Percentiles rank a stretch among this genome's conserved stretches.
phyloP scores from a whole-genome alignment of 306 rosid genomes.

The Delonix regia region DNA sequence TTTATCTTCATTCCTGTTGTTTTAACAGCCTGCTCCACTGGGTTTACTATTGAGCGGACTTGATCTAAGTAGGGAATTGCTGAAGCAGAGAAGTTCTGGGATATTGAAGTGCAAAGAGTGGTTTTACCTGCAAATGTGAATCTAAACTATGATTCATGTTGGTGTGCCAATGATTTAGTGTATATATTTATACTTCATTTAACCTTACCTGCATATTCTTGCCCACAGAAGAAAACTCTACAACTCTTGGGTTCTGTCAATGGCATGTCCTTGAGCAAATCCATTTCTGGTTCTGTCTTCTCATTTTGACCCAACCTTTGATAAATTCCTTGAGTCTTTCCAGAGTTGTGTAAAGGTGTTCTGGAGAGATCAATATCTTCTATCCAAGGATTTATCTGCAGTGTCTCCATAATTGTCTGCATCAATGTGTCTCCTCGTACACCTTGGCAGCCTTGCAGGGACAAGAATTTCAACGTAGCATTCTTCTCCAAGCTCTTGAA shows the following conservation, averaged over 20 bases:
- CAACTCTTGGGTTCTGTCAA: constrained; percentile 85
- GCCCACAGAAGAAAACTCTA: constrained; percentile 91
- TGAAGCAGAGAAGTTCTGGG: constrained; percentile 72
- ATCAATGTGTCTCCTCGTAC: constrained; percentile 75
- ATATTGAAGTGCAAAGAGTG: constrained; percentile 78
- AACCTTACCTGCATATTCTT: constrained; percentile 78
- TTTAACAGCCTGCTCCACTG: constrained; percentile 86
- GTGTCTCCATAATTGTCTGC: constrained; percentile 73
- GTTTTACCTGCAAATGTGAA: constrained; percentile 71
- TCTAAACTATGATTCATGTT: constrained; percentile 14
- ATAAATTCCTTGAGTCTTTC: constrained; percentile 63
- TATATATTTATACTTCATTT: not conserved
- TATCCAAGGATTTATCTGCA: constrained; percentile 92
- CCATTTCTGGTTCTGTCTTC: constrained; percentile 81
- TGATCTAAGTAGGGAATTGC: constrained; percentile 73
- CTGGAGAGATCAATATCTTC: constrained; percentile 88
- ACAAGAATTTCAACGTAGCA: constrained; percentile 72
- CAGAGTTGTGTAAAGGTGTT: constrained; percentile 79
- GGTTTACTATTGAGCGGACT: constrained; percentile 80
- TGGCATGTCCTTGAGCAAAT: constrained; percentile 84
- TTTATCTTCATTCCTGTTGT: constrained; percentile 82
- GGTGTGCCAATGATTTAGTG: not conserved
- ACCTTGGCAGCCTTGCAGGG: constrained; percentile 79
- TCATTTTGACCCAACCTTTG: constrained; percentile 88
- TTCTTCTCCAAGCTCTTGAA: constrained; percentile 85